Base-by-base conservation (phyloP, 2,329 filamentous ascomycete species). In the Apiospora hydei region DNA sequence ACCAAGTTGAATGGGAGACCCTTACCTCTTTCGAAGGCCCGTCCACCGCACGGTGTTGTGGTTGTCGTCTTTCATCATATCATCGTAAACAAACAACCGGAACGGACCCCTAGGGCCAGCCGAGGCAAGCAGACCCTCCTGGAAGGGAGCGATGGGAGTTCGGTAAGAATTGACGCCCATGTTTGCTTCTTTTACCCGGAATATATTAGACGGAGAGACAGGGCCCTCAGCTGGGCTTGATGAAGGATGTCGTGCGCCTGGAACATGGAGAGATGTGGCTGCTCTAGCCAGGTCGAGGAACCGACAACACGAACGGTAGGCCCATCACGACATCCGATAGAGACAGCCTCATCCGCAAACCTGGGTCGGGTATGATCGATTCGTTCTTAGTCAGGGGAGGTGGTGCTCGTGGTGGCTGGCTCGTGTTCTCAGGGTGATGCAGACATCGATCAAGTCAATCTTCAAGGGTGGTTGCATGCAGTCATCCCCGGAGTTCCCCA, bases 401-500 rank as follows among this genome's bases (percentile, higher is more conserved):
- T 21, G 16, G 21, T 5, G 5, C 2, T 5, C 26, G 4, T 47
- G 46, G 18, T n/a, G 44, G 44, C 21, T 18, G 46, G 18, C 46
- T 47, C n/a, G 16, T 49, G 57, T 41, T 8, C 18, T 18, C 30
- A 64, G n/a, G 30, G 38, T 38, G 30, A 57, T 13, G 30, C 18
- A 41, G 30, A 11, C 41, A 18, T 64, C 57, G 11, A 26, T 4
- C n/a, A 24, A 24, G 4, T 41, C 57, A 41, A 24, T 8, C 18
- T 13, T 64, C 34, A 64, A 41, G 2, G 57, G 41, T 10, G 57
- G 57, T 24, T 64, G 57, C 57, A 64, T 64, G 18, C 30, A 41
- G 57, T 64, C 41, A 41, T 41, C 34, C 34, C n/a, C 57, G 57
- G 57, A 64, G 57, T 64, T 64, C 57, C 57, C 57, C 57, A 64